Evolutionary conservation across 352 stramenopile genomes (phyloP).

Genomic region (Thraustochytrium striatum): DNA sequence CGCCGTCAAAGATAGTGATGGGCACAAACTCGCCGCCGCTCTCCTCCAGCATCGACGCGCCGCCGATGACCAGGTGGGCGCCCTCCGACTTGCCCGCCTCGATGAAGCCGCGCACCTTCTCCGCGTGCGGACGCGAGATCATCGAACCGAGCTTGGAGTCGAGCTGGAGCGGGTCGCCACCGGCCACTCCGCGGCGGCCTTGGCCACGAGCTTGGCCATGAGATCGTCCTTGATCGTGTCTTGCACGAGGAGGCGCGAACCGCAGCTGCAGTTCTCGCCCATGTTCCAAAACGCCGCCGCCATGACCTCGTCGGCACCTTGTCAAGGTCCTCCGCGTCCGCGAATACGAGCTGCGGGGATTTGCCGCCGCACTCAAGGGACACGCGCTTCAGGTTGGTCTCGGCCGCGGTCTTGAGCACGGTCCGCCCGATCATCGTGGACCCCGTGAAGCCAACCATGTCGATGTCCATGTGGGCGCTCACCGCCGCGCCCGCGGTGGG

Average conservation of each 20-base stretch:
- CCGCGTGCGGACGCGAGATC: conserved; percentile 72
- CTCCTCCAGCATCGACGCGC: conserved; percentile 61
- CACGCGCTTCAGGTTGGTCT: conserved; percentile 73
- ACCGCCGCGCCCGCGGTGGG: conserved; percentile 55
- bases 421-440: conserved; percentile 71
- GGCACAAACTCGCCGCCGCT: conserved; percentile 74
- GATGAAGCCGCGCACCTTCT: conserved; percentile 65
- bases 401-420: conserved; percentile 71
- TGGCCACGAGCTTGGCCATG: conserved; percentile 66
- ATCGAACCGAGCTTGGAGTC: conserved; percentile 74
- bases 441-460: conserved; percentile 84
- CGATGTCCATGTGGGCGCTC: conserved; percentile 63
- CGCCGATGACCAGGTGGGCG: conserved; percentile 74
- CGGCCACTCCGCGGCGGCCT: conserved; percentile 65
- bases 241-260: conserved; percentile 79
- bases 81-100: conserved; percentile 65
- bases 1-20: conserved; percentile 80
- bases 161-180: conserved; percentile 72
- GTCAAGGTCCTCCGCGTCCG: conserved; percentile 66
- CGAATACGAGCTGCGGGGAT: conserved; percentile 83
- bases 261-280: conserved; percentile 79
- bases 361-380: conserved; percentile 84
- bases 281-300: conserved; percentile 77
- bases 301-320: conserved; percentile 70
- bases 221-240: conserved; percentile 70